These are phyloP conservation scores for Sporisorium iseilematis-ciliati DNA, from an alignment of 1,284 basidiomycete species.

Conservation along the genomic window DNA sequence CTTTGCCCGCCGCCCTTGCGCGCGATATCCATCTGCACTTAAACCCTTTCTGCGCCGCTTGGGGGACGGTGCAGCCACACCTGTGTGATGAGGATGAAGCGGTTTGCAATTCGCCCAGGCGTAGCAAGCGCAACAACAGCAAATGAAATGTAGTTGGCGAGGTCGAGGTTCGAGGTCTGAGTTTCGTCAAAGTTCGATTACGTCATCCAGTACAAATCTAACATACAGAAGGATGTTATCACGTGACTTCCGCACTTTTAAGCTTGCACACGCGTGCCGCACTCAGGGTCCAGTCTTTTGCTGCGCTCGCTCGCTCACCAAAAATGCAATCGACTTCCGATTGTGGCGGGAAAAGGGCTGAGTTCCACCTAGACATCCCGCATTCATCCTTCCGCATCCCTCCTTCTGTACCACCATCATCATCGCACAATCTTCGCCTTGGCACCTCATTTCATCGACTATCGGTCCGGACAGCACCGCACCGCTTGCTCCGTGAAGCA, in stretches of 20 bases:
- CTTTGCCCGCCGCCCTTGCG: constrained; percentile 4
- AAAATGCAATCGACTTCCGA: constrained; percentile 3
- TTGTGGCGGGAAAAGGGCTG: constrained; percentile 14
- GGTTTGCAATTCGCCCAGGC: not conserved
- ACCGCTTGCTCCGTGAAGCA: not conserved
- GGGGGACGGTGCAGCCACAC: not conserved
- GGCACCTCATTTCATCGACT: not conserved
- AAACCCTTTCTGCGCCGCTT: not conserved
- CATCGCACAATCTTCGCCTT: not conserved
- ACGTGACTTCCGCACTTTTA: constrained; percentile 10
- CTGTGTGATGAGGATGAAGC: too few relatives aligned
- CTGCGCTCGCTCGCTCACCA: not conserved
- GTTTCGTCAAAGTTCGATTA: constrained; percentile 21
- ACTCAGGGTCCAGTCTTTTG: constrained; percentile 16
- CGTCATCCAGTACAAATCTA: constrained; percentile 14
- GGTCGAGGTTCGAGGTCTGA: not conserved
- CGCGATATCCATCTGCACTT: not conserved
- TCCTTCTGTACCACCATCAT: constrained; percentile 22
- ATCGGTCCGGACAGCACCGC: not conserved
- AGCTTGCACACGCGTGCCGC: constrained; percentile 13
- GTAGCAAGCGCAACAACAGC: not conserved
- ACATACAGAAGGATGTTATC: constrained; percentile 4
- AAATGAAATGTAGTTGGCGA: not conserved
- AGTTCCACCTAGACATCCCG: constrained; percentile 7
- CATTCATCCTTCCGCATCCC: not conserved